Base-by-base conservation (phyloP, 2,329 filamentous ascomycete species). In the Didymella glomerata region DNA sequence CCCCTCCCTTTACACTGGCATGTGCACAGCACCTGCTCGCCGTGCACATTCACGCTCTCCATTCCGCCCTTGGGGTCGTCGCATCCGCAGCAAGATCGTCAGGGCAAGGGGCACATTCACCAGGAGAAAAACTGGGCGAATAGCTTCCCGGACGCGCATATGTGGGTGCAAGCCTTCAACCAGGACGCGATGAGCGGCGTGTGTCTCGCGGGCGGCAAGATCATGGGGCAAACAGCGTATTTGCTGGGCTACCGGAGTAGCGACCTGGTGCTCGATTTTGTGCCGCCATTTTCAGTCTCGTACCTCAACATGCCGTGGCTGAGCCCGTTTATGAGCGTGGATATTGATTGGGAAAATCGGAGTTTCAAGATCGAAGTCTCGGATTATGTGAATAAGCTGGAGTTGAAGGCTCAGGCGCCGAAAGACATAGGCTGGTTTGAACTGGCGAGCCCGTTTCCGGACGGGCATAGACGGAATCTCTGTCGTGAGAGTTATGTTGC, bases 121-220 rank as follows among this genome's bases (percentile, higher is more conserved):
- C 77, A 82, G 51, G 82, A 84, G 63, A 84, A 84, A 69, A 84
- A 84, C 62, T 84, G 80, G 81, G 81, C 81, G 1, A 70, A 71
- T 40, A 77, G 73, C 27, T 83, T 83, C 62, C 80, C 80, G 0
- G 72, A 76, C 2, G 76, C 79, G 18, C 81, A 77, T 46, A 73
- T 76, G 61, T 76, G 74, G 75, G 64, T 76, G 18, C 73, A 76
- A 52, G 73, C 73, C 16, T 70, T 68, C 51, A 60, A 68, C 16
- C 50, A 57, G 5, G 54, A 62, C 4, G 32, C 60, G 3, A 62
- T 68, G 40, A 62, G 61, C 20, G 68, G 70, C 1, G 62, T 77
- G 1, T 74, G 70, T 60, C 68, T 75, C 4, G 74, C 75, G 0
- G 73, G 75, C 14, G 75, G 74, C 16, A 71, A 72, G 48, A 74